Conservation (phyloP, 257 asterid species). For the Mitragyna speciosa region DNA sequence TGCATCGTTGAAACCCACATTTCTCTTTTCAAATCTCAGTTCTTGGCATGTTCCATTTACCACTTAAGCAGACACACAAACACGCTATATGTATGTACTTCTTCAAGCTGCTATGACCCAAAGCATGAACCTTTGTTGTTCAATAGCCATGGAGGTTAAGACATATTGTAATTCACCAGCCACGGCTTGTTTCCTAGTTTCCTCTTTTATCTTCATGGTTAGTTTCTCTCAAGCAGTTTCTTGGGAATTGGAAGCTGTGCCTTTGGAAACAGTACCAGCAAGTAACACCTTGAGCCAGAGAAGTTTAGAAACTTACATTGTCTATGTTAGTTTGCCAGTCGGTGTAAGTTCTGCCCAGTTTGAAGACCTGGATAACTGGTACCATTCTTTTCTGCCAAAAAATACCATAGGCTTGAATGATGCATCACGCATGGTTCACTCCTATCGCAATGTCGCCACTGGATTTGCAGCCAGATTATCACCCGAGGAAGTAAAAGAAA, state of each 20-base stretch:
- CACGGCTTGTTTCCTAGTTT: neutral
- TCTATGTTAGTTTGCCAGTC: neutral
- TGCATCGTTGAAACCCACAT: neutral
- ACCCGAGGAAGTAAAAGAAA: neutral
- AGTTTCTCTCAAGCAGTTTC: neutral
- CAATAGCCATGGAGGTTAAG: neutral
- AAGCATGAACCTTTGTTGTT: no score
- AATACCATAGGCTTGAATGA: neutral
- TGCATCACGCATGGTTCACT: neutral
- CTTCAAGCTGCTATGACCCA: neutral
- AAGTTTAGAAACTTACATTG: neutral
- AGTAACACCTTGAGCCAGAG: neutral
- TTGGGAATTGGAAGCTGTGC: neutral
- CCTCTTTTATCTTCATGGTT: neutral
- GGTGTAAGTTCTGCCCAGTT: neutral
- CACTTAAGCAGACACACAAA: no score
- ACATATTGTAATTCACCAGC: neutral
- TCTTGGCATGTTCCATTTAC: neutral
- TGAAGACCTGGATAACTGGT: neutral
- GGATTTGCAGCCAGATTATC: neutral
- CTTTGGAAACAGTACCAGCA: neutral
- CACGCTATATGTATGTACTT: neutral
- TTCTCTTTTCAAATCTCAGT: neutral
- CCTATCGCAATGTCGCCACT: neutral
- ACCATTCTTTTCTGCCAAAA: neutral